A percentile compares a stretch with the other conserved stretches of the same genome.
Evolutionary conservation across 345 rosid species (phyloP).

Genomic region (Brassica incana): DNA sequence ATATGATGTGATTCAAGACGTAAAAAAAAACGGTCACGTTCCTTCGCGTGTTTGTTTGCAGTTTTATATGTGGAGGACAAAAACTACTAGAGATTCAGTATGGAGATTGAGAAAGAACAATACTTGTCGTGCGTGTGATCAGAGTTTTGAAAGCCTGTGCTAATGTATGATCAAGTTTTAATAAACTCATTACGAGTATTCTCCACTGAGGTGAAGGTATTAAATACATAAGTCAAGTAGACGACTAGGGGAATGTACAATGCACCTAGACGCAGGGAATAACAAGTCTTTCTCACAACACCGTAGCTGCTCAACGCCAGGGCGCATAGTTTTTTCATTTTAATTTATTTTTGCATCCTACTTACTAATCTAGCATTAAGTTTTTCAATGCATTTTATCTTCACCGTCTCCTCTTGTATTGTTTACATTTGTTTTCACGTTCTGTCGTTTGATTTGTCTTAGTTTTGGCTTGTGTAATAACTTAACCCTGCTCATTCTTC

Average conservation of each 20-base stretch:
- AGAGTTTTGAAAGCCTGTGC: not conserved
- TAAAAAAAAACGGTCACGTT: not conserved
- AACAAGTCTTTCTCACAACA: not conserved
- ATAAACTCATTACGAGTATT: not conserved
- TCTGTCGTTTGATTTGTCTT: too few species aligned
- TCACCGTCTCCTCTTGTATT: too few species aligned
- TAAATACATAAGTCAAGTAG: not conserved
- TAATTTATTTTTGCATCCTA: too few species aligned
- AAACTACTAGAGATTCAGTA: not conserved
- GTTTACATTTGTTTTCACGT: too few species aligned
- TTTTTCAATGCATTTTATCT: too few species aligned
- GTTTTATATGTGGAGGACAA: not conserved
- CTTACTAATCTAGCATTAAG: too few species aligned
- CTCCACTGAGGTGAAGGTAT: not conserved
- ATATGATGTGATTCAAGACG: not conserved
- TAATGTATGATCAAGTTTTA: not conserved
- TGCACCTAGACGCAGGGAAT: not conserved
- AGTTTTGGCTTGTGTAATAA: too few species aligned
- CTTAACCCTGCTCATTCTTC: too few species aligned
- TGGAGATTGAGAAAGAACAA: not conserved
- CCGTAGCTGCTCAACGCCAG: constrained; percentile 19
- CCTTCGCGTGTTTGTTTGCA: not conserved
- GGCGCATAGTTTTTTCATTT: too few species aligned
- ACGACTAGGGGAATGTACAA: not conserved
- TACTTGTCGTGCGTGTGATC: not conserved